Percentiles rank a stretch among this genome's conserved stretches.
These are phyloP conservation scores for Podila verticillata DNA, from an alignment of 192 early-diverging fungal genomes.

Conservation along the genomic window DNA sequence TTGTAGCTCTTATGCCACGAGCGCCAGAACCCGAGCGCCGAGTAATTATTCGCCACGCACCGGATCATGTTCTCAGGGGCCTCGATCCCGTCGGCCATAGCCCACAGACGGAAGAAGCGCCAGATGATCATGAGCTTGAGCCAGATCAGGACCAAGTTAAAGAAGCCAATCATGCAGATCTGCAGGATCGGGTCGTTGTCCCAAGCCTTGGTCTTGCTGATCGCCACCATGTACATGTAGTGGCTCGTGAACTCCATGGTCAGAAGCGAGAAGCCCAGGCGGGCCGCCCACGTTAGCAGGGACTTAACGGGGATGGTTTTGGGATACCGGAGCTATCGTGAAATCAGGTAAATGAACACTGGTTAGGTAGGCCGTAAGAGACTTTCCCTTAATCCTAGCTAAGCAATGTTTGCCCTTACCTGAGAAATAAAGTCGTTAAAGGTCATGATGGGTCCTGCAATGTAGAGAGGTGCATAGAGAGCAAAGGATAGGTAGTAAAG, in stretches of 20 bases:
- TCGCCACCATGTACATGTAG: conserved; percentile 89
- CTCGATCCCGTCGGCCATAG: conserved; percentile 88
- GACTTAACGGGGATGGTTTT: conserved; percentile 50
- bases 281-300: conserved; percentile 66
- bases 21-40: conserved; percentile 92
- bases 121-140: conserved; percentile 93
- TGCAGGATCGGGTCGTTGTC: conserved; percentile 79
- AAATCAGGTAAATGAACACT: background rate
- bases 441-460: conserved; percentile 95
- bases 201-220: conserved; percentile 89
- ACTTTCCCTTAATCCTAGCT: background rate
- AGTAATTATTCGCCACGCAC: conserved; percentile 97
- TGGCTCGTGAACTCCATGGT: conserved; percentile 93
- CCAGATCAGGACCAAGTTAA: conserved; percentile 94
- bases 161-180: conserved; percentile 87
- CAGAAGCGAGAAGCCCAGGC: conserved; percentile 69
- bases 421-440: conserved; percentile 94
- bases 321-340: conserved; percentile 63
- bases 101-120: conserved; percentile 98
- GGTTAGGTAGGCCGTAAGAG: background rate
- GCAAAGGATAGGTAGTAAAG: conserved; percentile 83
- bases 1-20: conserved; percentile 97
- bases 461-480: conserved; percentile 91
- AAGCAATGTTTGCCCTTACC: conserved; percentile 41
- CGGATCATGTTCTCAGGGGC: conserved; percentile 95